Evolutionary conservation across 129 eudicot species (phyloP), one percentile per base, ranked within the genome.

Genomic region (Flaveria bidentis): DNA sequence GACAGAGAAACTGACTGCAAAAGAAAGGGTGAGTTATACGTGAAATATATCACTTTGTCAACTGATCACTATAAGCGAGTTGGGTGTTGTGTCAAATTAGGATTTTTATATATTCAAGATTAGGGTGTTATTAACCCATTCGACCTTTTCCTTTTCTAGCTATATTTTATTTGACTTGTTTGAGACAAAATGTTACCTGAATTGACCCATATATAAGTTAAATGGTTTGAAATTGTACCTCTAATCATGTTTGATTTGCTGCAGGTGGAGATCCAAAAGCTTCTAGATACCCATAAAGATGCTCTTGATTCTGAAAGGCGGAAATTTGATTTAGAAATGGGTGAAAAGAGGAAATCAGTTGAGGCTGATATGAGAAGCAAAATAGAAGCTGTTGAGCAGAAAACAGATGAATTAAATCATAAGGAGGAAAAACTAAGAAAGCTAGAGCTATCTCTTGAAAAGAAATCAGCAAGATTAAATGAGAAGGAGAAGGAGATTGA

Each of bases 251-350:
- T 45, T 66, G 10, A 44, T 71, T 58, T 77, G 6, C 78, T 62
- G 22, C 82, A 91, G 99, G 95, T 86, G 82, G 97, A 88, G 86
- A 87, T 95, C 57, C 94, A 87, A 83, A 91, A 86, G 81, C 73
- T 91, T 71, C 75, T 91, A 10, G 92, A 89, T 55, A 87, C 85
- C 17, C 93, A 91, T 23, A 81, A 82, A 73, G 74, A 45, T 25
- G 47, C 75, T 22, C 78, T 91, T 23, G 86, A 89, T 23, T 62
- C 74, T n/a, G 86, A 86, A 80, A 79, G 44, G 55, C 85, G 68
- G 17, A 88, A 95, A 58, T 89, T 91, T 74, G 95, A 86, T 57
- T 61, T 60, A 57, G 99, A 91, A 82, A 74, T 95, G 84, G 88
- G 87, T 70, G 85, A 74, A 67, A 88, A 80, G 82, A 82, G 89